Percentiles rank a stretch among this genome's conserved stretches.
Conservation (phyloP, 2,329 filamentous ascomycete genomes). For the Aspergillus hiratsukae region DNA sequence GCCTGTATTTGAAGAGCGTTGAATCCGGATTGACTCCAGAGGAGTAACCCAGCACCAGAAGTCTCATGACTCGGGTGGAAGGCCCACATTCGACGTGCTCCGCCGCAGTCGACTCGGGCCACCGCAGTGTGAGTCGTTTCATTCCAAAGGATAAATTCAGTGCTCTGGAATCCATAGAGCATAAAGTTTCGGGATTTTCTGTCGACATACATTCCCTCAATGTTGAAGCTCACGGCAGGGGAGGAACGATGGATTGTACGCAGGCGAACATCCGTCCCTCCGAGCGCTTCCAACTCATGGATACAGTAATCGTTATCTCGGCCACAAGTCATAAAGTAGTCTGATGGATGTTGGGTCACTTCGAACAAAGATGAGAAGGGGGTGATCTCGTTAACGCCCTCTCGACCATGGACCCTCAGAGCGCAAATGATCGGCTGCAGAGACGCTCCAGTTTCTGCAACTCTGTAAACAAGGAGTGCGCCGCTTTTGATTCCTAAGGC, state of each 20-base stretch:
- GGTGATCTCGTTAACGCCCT: conserved; percentile 66
- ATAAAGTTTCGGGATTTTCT: conserved; percentile 53
- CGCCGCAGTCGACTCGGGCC: conserved; percentile 73
- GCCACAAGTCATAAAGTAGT: conserved; percentile 63
- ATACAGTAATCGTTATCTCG: conserved; percentile 74
- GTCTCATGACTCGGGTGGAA: conserved; percentile 37
- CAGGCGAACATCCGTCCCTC: conserved; percentile 30
- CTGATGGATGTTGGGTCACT: conserved; percentile 12
- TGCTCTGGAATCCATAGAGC: conserved; percentile 76
- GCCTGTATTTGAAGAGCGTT: conserved; percentile 40
- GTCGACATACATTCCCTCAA: conserved; percentile 67
- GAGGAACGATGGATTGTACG: conserved; percentile 62
- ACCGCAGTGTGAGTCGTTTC: conserved; percentile 66
- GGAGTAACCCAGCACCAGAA: conserved; percentile 50
- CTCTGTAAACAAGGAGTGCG: conserved; percentile 46
- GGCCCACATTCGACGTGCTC: conserved; percentile 73
- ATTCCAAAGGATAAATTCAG: conserved; percentile 77
- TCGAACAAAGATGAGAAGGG: conserved; percentile 14
- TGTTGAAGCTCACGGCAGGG: conserved; percentile 68
- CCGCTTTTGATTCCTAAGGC: conserved; percentile 56
- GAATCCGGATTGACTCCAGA: conserved; percentile 70
- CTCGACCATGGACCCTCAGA: conserved; percentile 43
- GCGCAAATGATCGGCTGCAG: conserved; percentile 21
- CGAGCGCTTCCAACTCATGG: conserved; percentile 39
- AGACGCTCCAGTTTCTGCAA: conserved; percentile 12